These are phyloP conservation scores for Leucogyrophana mollusca DNA, from an alignment of 768 basidiomycete species.

Conservation along the genomic window DNA sequence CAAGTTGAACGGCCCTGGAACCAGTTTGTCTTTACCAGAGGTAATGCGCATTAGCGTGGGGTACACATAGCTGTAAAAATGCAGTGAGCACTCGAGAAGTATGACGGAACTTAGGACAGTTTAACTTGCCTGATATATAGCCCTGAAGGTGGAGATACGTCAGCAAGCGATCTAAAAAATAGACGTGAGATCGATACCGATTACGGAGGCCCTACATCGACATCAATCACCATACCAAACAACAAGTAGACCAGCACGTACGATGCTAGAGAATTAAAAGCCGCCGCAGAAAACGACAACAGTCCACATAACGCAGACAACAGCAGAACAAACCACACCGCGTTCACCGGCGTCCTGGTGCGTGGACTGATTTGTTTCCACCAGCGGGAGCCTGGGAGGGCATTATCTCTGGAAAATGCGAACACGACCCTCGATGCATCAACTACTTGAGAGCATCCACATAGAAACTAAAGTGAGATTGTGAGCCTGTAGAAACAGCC, in stretches of 20 bases:
- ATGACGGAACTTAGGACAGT: constrained; percentile 25
- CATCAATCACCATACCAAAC: not conserved
- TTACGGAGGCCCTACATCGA: constrained; percentile 28
- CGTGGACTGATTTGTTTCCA: constrained; percentile 32
- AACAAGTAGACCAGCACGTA: constrained; percentile 9
- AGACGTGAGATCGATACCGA: too few species aligned
- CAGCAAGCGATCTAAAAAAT: too few species aligned
- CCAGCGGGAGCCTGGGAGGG: constrained; percentile 36
- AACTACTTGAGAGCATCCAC: constrained; percentile 44
- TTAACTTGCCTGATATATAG: constrained; percentile 6
- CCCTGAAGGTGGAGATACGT: too few species aligned
- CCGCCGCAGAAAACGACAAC: constrained; percentile 32
- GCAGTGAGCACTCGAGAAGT: constrained; percentile 10
- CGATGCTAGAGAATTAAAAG: constrained; percentile 35
- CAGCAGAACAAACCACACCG: constrained; percentile 38
- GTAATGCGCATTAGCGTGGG: constrained; percentile 37
- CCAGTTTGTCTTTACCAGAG: constrained; percentile 28
- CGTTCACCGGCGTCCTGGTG: constrained; percentile 37
- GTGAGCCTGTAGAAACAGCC: not conserved
- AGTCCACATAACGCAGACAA: constrained; percentile 29
- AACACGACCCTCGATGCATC: constrained; percentile 48
- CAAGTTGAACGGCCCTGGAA: constrained; percentile 31
- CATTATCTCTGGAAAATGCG: constrained; percentile 40
- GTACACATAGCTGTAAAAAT: constrained; percentile 23
- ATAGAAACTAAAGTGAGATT: constrained; percentile 34